Evolutionary conservation across 2,329 filamentous ascomycete genomes (phyloP).

Genomic region (Pezicula radicicola): DNA sequence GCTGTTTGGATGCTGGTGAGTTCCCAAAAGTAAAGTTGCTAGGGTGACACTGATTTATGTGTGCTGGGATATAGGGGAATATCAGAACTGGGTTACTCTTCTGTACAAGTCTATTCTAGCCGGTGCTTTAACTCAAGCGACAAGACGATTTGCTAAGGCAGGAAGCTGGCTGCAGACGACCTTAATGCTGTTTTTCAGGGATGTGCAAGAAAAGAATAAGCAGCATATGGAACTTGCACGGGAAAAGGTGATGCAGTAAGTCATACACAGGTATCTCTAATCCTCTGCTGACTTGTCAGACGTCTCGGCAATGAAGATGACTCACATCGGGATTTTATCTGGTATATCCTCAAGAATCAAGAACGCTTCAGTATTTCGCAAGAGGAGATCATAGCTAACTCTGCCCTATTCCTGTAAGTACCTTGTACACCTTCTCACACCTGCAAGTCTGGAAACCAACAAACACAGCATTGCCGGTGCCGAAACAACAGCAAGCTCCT

Average conservation of each 20-base stretch:
- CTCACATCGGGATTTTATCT: conserved; percentile 35
- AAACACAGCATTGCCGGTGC: conserved; percentile 21
- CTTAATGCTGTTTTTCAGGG: too few species aligned
- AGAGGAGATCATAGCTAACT: conserved; percentile 32
- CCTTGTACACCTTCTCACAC: too few species aligned
- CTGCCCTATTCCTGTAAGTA: conserved; percentile 27
- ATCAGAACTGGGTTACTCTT: conserved; percentile 27
- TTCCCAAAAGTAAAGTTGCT: too few species aligned
- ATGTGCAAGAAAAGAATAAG: too few species aligned
- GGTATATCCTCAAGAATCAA: conserved; percentile 33
- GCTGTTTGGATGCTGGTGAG: conserved; percentile 31
- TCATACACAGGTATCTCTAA: too few species aligned
- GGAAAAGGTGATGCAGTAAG: too few species aligned
- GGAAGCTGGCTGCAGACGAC: too few species aligned
- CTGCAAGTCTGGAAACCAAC: too few species aligned
- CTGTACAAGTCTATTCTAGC: conserved; percentile 27
- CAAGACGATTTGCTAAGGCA: too few species aligned
- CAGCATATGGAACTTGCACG: too few species aligned
- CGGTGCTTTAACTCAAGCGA: too few species aligned
- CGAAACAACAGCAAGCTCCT: conserved; percentile 29
- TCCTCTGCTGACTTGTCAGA: conserved; percentile 33
- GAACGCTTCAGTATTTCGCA: conserved; percentile 30
- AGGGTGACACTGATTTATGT: conserved; percentile 23
- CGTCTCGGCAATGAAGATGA: too few species aligned
- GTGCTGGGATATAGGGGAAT: conserved; percentile 29